Evolutionary conservation across 306 rosid species (phyloP), one percentile per base, ranked within the genome.

Genomic region (Trifolium dubium): DNA sequence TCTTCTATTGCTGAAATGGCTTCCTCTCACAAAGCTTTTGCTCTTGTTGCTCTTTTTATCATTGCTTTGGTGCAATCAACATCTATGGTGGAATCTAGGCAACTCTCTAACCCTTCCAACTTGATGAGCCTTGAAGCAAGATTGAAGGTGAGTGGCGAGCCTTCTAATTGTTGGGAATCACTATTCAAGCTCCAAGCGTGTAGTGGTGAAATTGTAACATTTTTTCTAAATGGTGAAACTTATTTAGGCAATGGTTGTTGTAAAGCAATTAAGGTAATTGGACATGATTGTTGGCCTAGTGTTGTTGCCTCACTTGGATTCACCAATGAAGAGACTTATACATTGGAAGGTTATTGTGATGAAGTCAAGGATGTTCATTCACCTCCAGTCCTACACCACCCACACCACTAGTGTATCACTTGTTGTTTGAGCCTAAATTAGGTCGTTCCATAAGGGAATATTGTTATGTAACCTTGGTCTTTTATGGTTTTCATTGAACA

Each of bases 281-380:
- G 72, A 4, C 90, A 67, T 15, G 84, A 87, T 9, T 91, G 97
- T 46, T 87, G 97, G 97, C 93, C 97, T 2, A 67, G 83, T 30
- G 59, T 91, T 67, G 64, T 88, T 31, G 41, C 70, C 7, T 71
- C 90, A 3, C 72, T 90, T 3, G 97, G 97, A 13, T 82, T 85
- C 54, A 91, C 92, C 17, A 49, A 18, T 0, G 69, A 85, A 74
- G 97, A 88, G 76, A 84, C 83, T 39, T 82, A 87, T 64, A 14
- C 85, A 3, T 84, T 91, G 2, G 77, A 77, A 47, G 85, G 85
- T 4, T 91, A 83, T 30, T 91, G 93, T 51, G 84, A 85, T 54
- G 84, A 14, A n/a, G 71, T 32, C 47, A 83, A 14, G 10, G 71
- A 28, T 12, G 67, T 12, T 55, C 72, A 55, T 9, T 8, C 69